These are phyloP conservation scores for Nannochloris sp. DNA, from an alignment of 139 green algal genomes.

Conservation along the genomic window DNA sequence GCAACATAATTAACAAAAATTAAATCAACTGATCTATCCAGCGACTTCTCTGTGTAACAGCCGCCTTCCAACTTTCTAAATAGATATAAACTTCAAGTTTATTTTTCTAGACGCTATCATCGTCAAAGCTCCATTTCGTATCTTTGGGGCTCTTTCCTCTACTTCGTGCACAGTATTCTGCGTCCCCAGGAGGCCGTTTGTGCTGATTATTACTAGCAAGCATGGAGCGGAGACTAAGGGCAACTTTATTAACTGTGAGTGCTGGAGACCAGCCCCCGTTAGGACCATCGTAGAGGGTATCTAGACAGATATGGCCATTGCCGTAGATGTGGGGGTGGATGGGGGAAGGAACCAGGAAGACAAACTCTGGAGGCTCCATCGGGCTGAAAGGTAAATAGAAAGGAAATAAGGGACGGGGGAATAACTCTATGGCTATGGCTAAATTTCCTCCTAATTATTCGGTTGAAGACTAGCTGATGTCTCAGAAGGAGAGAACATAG, in stretches of 20 bases:
- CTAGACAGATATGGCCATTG: conserved; percentile 88
- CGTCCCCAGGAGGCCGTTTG: conserved; percentile 52
- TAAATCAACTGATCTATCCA: too few relatives aligned
- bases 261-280: conserved; percentile 83
- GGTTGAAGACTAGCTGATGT: too few relatives aligned
- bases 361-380: conserved; percentile 75
- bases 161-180: conserved; percentile 58
- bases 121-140: conserved; percentile 66
- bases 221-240: conserved; percentile 73
- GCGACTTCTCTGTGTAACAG: too few relatives aligned
- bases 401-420: too few relatives aligned
- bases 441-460: too few relatives aligned
- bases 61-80: neutral
- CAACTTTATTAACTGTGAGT: conserved; percentile 79
- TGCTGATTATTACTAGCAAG: conserved; percentile 68
- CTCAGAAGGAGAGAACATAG: too few relatives aligned
- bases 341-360: conserved; percentile 63
- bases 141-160: conserved; percentile 54
- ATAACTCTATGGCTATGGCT: too few relatives aligned
- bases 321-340: conserved; percentile 85
- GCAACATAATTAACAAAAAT: too few relatives aligned
- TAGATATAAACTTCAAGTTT: neutral
- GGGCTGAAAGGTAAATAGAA: too few relatives aligned
- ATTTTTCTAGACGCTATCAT: conserved; percentile 53
- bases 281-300: conserved; percentile 75